Evolutionary conservation across 805 yeast genomes (phyloP), one percentile per base, ranked within the genome.

Genomic region (Jamesozyma hellenica): DNA sequence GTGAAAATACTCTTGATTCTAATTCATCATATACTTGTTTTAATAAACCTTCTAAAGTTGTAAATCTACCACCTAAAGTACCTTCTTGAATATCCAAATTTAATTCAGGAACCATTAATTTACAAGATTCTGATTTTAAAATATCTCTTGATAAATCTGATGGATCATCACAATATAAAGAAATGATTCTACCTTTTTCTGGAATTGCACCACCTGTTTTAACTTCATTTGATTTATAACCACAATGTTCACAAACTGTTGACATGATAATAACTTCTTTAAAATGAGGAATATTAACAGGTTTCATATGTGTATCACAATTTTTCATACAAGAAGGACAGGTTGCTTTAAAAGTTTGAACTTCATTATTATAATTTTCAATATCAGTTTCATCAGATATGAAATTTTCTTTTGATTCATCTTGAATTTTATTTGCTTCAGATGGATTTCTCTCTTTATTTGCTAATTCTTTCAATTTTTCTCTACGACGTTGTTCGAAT

Each of bases 151-250:
- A 80, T 52, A 92, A 71, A 67, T 92, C 99, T 2, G 87, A 79
- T 43, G 68, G 61, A 49, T 90, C 97, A 43, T 82, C 87, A 46
- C 90, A 79, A 47, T 68, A 70, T 39, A 92, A 69, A 1, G 80
- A 70, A 44, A 87, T 74, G 45, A 71, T 77, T 47, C 78, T 78
- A 45, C 96, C 99, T 60, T 78, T 71, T 3, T 69, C 81, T 26
- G 98, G 96, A 35, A 92, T 81, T 8, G 82, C 94, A 52, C 99
- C 99, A 43, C 99, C 99, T 4, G 98, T 92, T 66, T 90, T 92
- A 48, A 92, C 98, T 63, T 92, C 99, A 59, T 92, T 92, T 14
- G 95, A 84, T 66, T 85, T 90, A 65, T 83, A 92, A 28, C 97
- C 98, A 66, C 99, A 92, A 46, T 75, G 65, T 26, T 80, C 88